Conservation (phyloP, 176 grass and related monocot genomes). For the Triticum urartu region DNA sequence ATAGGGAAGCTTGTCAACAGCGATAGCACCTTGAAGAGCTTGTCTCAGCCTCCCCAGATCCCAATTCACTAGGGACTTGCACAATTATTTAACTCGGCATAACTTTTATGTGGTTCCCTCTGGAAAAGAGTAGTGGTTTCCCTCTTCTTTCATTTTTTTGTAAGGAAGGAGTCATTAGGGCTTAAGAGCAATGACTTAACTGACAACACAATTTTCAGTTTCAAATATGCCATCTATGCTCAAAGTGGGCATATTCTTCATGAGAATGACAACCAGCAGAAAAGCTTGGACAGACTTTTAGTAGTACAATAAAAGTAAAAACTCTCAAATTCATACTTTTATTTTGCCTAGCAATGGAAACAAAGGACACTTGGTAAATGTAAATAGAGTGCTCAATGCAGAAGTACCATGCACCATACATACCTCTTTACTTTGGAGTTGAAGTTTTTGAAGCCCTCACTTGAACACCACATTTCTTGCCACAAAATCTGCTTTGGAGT, state of each 20-base stretch:
- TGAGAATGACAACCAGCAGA: constrained; percentile 4
- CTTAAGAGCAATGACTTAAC: constrained; percentile 12
- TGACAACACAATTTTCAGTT: constrained; percentile 12
- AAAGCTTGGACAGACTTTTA: not conserved
- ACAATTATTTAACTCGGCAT: not conserved
- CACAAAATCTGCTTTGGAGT: constrained; percentile 88
- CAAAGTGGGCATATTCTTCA: constrained; percentile 1
- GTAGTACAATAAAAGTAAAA: not conserved
- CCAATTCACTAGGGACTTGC: constrained; percentile 10
- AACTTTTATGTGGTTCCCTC: constrained; percentile 19
- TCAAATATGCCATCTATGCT: not conserved
- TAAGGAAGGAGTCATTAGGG: constrained; percentile 12
- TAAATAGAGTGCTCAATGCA: constrained; percentile 28
- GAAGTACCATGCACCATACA: constrained; percentile 10
- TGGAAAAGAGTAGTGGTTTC: constrained; percentile 4
- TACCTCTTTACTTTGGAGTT: constrained; percentile 92
- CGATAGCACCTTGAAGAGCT: not conserved
- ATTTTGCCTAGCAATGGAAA: constrained; percentile 13
- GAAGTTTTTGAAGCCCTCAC: constrained; percentile 91
- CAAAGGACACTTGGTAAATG: constrained; percentile 12
- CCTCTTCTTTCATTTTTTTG: not conserved
- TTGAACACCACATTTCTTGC: constrained; percentile 98
- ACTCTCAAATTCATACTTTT: constrained; percentile 9
- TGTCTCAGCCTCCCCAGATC: constrained; percentile 11
- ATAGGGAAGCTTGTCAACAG: not conserved